Conservation (phyloP, 495 filamentous ascomycete species). For the Annulohypoxylon moriforme region DNA sequence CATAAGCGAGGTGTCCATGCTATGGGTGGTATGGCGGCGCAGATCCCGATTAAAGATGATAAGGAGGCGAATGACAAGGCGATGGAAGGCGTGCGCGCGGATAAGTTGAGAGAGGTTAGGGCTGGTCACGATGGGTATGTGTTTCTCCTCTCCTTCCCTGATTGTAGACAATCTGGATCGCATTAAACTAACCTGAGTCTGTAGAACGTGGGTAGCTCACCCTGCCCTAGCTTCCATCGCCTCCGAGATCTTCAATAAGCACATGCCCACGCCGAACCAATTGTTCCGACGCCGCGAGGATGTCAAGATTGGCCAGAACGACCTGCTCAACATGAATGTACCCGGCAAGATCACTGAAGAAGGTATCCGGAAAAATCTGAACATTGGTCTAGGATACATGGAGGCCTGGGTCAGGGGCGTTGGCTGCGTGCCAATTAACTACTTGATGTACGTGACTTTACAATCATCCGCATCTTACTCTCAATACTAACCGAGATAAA, state of each 20-base stretch:
- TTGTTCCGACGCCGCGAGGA: constrained; percentile 91
- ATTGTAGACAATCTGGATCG: neutral
- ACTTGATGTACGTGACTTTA: constrained; percentile 76
- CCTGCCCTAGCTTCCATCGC: constrained; percentile 92
- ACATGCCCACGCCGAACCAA: constrained; percentile 99
- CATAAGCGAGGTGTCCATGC: constrained; percentile 95
- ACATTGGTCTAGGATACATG: constrained; percentile 98
- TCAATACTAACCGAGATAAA: constrained; percentile 34
- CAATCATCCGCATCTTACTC: constrained; percentile 1
- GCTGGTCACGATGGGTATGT: constrained; percentile 90
- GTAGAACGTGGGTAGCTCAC: constrained; percentile 89
- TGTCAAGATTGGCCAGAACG: constrained; percentile 84
- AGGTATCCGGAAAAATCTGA: constrained; percentile 97
- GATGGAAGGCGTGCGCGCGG: constrained; percentile 91
- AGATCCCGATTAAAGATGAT: constrained; percentile 98
- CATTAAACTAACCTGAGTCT: constrained; percentile 18
- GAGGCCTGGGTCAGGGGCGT: constrained; percentile 96
- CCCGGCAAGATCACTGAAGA: constrained; percentile 93
- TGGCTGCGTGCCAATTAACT: constrained; percentile 98
- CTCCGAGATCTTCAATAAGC: constrained; percentile 93
- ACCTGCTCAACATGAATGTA: constrained; percentile 98
- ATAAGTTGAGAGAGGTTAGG: constrained; percentile 95
- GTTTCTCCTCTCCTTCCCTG: neutral
- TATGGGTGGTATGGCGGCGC: constrained; percentile 99
- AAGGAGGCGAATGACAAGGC: constrained; percentile 88